Evolutionary conservation across 257 asterid species (phyloP), one percentile per base, ranked within the genome.

Genomic region (Ilex asprella): DNA sequence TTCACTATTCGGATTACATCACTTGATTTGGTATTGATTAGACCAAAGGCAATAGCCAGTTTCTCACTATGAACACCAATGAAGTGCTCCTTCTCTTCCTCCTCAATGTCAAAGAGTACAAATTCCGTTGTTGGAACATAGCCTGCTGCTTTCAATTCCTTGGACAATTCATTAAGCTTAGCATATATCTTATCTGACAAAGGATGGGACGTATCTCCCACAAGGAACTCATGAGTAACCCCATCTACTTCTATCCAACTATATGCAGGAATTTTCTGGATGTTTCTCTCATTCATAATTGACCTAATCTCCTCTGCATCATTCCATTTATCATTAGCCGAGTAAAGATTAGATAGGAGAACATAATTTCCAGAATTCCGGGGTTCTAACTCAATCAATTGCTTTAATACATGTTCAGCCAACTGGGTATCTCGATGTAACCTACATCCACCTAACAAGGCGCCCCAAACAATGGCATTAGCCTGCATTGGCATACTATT

Each of bases 161-260:
- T n/a, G 27, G 30, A 14, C 30, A 53, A 16, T 14, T 53, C 57
- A n/a, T 2, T 14, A 14, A 53, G 57, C 15, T 53, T 53, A 53
- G 10, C 57, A 21, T 53, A 53, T 14, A 53, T 53, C 15, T 53
- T 53, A 15, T 21, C 57, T 15, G 57, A 15, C 5, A 53, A 53
- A 8, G 57, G 57, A 21, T 53, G 57, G 15, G 57, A 14, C 5
- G 57, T 53, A 53, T 53, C 57, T 53, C 57, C 57, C 57, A 53
- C 57, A 14, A 53, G 30, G 30, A 53, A 53, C 57, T 53, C 57
- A 10, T 53, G 57, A n/a, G 15, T 30, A 53, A n/a, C 11, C 57
- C 57, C 57, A 53, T 53, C 57, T n/a, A 53, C 57, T 53, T 53
- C 57, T 15, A 53, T 53, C 57, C 57, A 53, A 53, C 57, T 53